Evolutionary conservation across 305 asterid species (phyloP), one percentile per base, ranked within the genome.

Genomic region (Solanum chacoense): DNA sequence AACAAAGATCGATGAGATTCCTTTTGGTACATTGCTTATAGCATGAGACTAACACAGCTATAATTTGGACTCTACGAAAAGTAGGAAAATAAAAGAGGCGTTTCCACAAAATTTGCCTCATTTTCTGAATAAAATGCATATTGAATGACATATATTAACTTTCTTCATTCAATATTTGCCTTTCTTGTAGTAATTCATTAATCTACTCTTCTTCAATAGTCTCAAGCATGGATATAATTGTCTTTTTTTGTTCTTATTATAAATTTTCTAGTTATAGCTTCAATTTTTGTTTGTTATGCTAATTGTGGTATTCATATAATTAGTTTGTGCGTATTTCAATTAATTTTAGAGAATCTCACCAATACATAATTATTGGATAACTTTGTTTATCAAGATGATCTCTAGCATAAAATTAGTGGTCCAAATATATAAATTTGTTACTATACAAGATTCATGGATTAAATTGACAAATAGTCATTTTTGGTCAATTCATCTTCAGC

Each of bases 271-370:
- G 10, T 65, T 65, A 12, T 65, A 65, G 31, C 16, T 11, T 4
- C 28, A 24, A 65, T 65, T 65, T 11, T 65, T n/a, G 14, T 38
- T 65, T n/a, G 72, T n/a, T n/a, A 65, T n/a, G 14, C 2, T 4
- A 65, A 65, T n/a, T 65, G 4, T 11, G 4, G 4, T 2, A 10
- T 67, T 11, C 74, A 6, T 67, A 24, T 38, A 38, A 38, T 67
- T 5, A 67, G 1, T 11, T 67, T 67, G 3, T 5, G 2, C 12
- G 0, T 1, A 67, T 24, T 11, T 24, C 1, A 0, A 67, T 59
- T 22, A 16, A 50, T 50, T 50, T 50, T 50, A 16, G 4, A 6
- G 4, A 16, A 50, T 50, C n/a, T 50, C 65, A 50, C 4, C n/a
- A 50, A 16, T 50, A 16, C 65, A 0, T 50, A 50, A 50, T 50